Conservation (phyloP, 139 green algal genomes). For the Dunaliella sp. region DNA sequence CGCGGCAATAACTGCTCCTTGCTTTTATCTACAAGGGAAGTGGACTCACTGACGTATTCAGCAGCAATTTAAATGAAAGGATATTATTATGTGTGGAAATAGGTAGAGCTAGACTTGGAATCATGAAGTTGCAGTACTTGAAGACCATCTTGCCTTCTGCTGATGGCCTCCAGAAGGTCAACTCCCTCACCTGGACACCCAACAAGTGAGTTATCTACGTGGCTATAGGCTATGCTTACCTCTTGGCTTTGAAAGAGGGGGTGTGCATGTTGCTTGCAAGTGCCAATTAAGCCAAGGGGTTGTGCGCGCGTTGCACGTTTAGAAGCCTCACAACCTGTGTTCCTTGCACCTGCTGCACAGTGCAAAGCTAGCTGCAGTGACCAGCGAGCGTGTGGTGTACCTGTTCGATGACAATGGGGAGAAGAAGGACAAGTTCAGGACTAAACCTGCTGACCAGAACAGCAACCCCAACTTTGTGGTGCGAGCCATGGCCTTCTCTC, state of each 20-base stretch:
- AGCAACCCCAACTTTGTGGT: constrained; percentile 56
- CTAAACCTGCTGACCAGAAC: constrained; percentile 49
- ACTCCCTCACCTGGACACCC: constrained; percentile 60
- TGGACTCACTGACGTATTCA: too few species aligned
- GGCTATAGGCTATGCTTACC: neutral
- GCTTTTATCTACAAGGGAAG: too few species aligned
- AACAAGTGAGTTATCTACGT: constrained; percentile 68
- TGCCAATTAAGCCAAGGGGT: neutral
- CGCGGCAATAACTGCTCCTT: too few species aligned
- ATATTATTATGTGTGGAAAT: too few species aligned
- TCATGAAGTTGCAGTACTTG: constrained; percentile 68
- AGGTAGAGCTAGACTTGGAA: neutral
- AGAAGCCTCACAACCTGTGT: neutral
- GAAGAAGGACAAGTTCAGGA: constrained; percentile 81
- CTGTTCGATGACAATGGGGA: constrained; percentile 83
- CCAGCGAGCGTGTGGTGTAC: constrained; percentile 77
- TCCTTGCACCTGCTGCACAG: constrained; percentile 31
- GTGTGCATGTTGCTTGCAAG: neutral
- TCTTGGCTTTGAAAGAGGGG: neutral
- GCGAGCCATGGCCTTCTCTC: constrained; percentile 75
- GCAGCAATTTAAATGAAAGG: too few species aligned
- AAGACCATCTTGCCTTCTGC: constrained; percentile 57
- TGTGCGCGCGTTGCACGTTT: neutral
- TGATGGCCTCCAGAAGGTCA: constrained; percentile 64
- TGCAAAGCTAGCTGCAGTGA: constrained; percentile 67